Conservation (phyloP, 1,284 basidiomycete species). For the Caloboletus firmus region DNA sequence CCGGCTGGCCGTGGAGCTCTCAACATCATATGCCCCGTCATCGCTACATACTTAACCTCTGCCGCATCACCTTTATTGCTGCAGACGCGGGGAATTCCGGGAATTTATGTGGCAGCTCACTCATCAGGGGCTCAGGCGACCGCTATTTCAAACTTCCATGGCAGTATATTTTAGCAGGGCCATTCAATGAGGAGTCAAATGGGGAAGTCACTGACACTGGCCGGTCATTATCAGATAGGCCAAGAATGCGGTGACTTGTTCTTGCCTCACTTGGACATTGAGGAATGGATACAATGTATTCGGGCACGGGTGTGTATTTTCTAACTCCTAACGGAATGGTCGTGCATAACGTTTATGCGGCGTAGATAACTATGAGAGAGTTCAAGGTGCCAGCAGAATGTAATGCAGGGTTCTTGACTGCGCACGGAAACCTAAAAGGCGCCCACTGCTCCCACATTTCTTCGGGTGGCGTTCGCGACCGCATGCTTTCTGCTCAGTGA, state of each 20-base stretch:
- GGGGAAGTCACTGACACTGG: constrained; percentile 56
- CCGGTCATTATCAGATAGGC: constrained; percentile 34
- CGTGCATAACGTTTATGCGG: constrained; percentile 4
- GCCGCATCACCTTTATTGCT: too few relatives aligned
- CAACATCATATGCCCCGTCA: too few relatives aligned
- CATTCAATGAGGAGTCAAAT: constrained; percentile 45
- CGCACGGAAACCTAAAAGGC: constrained; percentile 5
- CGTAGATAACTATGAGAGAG: constrained; percentile 13
- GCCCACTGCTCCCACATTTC: constrained; percentile 10
- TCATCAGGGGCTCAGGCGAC: constrained; percentile 37
- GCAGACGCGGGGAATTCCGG: too few relatives aligned
- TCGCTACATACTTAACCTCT: too few relatives aligned
- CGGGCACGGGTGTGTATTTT: constrained; percentile 1
- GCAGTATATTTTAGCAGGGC: constrained; percentile 55
- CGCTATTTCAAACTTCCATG: constrained; percentile 42
- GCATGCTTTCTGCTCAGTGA: constrained; percentile 23
- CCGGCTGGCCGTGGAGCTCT: too few relatives aligned
- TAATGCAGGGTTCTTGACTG: constrained; percentile 7
- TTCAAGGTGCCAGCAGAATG: constrained; percentile 15
- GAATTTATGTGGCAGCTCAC: constrained; percentile 35
- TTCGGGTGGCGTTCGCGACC: constrained; percentile 12
- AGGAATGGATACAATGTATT: constrained; percentile 2
- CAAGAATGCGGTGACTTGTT: constrained; percentile 9
- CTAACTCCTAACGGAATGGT: constrained; percentile 1
- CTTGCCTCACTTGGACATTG: constrained; percentile 12